Conservation (phyloP, 2,329 filamentous ascomycete genomes). For the Trichoderma sp. region DNA sequence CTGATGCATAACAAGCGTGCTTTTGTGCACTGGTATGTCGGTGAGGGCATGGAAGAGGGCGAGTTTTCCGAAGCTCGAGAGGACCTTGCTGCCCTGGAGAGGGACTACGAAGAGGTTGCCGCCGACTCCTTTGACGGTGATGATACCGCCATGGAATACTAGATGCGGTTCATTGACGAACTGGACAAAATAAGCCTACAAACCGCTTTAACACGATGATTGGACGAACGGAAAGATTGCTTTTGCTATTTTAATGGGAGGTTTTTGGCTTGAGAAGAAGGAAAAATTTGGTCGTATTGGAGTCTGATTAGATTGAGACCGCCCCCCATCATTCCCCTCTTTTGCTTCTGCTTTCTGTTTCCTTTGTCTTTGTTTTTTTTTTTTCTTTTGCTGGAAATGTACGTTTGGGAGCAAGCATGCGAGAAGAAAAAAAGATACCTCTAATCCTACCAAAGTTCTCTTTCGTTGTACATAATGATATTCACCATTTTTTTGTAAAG, state of each 20-base stretch:
- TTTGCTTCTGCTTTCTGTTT: neutral
- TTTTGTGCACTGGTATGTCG: slow-evolving; percentile 78
- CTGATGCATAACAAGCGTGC: slow-evolving; percentile 78
- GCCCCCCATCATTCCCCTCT: slow-evolving; percentile 21
- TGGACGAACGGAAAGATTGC: neutral
- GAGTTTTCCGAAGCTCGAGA: slow-evolving; percentile 87
- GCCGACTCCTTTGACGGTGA: slow-evolving; percentile 66
- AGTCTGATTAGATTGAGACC: slow-evolving; percentile 13
- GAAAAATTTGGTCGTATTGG: neutral
- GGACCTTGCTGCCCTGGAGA: slow-evolving; percentile 80
- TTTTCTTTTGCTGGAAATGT: slow-evolving; percentile 16
- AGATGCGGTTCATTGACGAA: slow-evolving; percentile 35
- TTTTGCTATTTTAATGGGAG: neutral
- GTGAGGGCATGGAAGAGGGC: slow-evolving; percentile 89
- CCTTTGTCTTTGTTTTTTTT: neutral
- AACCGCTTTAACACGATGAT: neutral
- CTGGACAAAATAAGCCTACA: neutral
- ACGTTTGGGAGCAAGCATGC: slow-evolving; percentile 31
- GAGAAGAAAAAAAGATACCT: slow-evolving; percentile 31
- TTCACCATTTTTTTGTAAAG: neutral
- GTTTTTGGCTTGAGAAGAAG: slow-evolving; percentile 16
- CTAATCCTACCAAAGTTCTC: neutral
- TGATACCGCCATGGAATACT: slow-evolving; percentile 75
- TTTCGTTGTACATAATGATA: slow-evolving; percentile 12
- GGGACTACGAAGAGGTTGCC: slow-evolving; percentile 84